phyloP scores from a whole-genome alignment of 2,329 filamentous ascomycete genomes.

The Botrytis squamosa region DNA sequence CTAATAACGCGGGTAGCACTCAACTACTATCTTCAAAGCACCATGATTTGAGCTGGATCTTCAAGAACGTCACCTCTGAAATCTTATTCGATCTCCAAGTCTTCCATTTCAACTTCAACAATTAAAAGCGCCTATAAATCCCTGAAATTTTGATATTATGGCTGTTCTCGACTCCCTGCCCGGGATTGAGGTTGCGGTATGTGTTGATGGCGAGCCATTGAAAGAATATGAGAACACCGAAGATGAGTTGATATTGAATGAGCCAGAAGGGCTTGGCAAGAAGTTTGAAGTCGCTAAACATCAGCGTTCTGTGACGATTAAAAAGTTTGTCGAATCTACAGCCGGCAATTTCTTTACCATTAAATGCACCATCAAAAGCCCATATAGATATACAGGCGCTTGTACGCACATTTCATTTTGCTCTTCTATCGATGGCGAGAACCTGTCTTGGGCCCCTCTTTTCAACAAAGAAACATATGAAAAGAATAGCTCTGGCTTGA shows the following conservation, averaged over 20 bases:
- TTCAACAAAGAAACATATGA: background rate
- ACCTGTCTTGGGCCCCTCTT: background rate
- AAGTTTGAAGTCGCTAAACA: background rate
- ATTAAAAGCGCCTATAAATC: background rate
- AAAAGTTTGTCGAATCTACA: slow-evolving; percentile 1
- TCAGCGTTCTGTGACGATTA: background rate
- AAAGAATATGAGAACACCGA: background rate
- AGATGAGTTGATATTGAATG: background rate
- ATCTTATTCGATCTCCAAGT: background rate
- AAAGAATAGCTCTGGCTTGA: background rate
- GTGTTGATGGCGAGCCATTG: background rate
- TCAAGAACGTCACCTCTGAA: background rate
- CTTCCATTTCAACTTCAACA: background rate
- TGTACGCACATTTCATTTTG: background rate
- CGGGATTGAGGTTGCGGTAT: background rate
- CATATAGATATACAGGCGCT: background rate
- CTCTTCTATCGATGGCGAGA: background rate
- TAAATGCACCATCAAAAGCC: background rate
- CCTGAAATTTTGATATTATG: background rate
- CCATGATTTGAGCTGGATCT: too few species aligned
- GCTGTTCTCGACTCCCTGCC: background rate
- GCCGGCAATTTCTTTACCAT: background rate
- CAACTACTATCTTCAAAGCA: background rate
- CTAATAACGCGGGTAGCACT: background rate
- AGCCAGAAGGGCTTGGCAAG: background rate